Evolutionary conservation across 2,329 filamentous ascomycete genomes (phyloP), one percentile per base, ranked within the genome.

Genomic region (Fusarium sp.): DNA sequence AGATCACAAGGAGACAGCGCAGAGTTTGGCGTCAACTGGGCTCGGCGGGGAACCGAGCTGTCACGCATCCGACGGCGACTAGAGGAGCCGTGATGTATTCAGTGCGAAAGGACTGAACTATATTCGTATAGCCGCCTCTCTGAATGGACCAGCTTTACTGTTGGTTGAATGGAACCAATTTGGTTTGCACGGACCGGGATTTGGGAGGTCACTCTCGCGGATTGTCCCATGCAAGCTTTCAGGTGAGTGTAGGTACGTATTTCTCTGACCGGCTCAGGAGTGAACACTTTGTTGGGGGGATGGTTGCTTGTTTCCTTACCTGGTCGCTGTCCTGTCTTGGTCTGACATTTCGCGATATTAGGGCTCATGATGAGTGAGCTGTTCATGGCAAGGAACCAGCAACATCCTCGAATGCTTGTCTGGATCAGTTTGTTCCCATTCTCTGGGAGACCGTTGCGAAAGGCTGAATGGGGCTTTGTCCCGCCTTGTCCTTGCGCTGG

Each of bases 1-100:
- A 54, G 43, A 69, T 45, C 47, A 43, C 57, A 69, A 58, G 47
- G 60, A 61, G 63, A 58, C 63, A 45, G 63, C 40, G 64, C 56
- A 63, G 66, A 71, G 65, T 74, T 69, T 72, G 65, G 62, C 63
- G 61, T 62, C 43, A 38, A 60, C 33, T 27, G 58, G 59, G 40
- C 50, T 57, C 43, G 66, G 66, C 54, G 59, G 52, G 45, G 63
- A 35, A 62, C 35, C 63, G 30, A 66, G 22, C 30, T 38, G 33
- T 60, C 37, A 43, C 33, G 47, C 33, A 58, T 40, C 25, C 22
- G 43, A 22, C 20, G 27, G 45, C 35, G 35, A 59, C 56, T 33
- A 62, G 33, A 50, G 35, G n/a, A 33, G 32, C 38, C 22, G 50
- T 20, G 32, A 58, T 61, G 33, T 52, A n/a, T 25, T 63, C 50